Conservation (phyloP, 441 rosid genomes). For the Rhodomyrtus psidioides region DNA sequence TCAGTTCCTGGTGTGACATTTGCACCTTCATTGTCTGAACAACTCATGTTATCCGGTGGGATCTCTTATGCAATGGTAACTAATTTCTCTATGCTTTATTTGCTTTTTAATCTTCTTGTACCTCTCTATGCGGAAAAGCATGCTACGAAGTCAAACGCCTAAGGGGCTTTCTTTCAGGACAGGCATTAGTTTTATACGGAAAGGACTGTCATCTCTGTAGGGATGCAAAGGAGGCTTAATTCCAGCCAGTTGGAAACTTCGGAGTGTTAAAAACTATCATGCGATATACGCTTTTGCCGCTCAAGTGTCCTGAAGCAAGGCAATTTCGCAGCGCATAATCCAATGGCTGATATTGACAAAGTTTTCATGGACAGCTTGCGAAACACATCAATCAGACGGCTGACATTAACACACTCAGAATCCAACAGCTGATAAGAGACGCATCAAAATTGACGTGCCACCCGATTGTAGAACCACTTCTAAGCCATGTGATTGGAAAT, state of each 20-base stretch:
- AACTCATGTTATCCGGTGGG: too few species aligned
- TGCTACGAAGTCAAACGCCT: too few species aligned
- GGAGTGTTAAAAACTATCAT: not conserved
- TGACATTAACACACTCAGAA: too few species aligned
- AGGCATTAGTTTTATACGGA: accelerated
- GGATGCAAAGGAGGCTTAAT: accelerated
- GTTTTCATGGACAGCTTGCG: not conserved
- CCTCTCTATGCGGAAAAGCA: too few species aligned
- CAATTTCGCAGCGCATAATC: not conserved
- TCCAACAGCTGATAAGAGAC: not conserved
- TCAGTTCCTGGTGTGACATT: too few species aligned
- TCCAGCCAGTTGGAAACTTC: too few species aligned
- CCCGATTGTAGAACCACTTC: not conserved
- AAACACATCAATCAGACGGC: not conserved
- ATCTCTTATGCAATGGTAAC: too few species aligned
- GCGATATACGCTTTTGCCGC: not conserved
- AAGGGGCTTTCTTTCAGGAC: too few species aligned
- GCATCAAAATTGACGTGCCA: not conserved
- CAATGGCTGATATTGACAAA: accelerated
- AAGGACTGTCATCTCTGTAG: not conserved
- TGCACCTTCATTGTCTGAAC: too few species aligned
- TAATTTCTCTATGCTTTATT: too few species aligned
- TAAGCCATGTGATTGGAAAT: not conserved
- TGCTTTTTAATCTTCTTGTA: too few species aligned
- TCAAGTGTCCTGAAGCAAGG: not conserved